phyloP scores from a whole-genome alignment of 1,284 basidiomycete species.

The Phellinidium pouzarii region DNA sequence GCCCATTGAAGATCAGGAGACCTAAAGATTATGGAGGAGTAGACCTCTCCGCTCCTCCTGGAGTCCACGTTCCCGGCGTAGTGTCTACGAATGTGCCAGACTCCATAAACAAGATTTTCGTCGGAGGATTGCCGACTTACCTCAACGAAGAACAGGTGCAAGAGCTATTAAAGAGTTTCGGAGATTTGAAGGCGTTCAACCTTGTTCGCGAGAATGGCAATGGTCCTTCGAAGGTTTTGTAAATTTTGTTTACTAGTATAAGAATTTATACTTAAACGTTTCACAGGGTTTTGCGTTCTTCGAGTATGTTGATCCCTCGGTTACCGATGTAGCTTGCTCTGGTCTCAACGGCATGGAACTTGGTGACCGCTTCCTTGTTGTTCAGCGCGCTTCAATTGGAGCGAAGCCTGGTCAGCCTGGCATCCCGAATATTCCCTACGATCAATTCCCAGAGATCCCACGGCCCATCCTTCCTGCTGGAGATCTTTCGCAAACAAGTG shows the following conservation, averaged over 20 bases:
- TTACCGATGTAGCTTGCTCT: constrained; percentile 95
- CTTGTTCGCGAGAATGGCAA: constrained; percentile 91
- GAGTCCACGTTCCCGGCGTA: constrained; percentile 84
- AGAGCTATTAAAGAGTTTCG: constrained; percentile 95
- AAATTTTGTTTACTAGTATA: neutral
- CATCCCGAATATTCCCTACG: constrained; percentile 54
- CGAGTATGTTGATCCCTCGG: constrained; percentile 86
- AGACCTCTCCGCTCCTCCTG: constrained; percentile 52
- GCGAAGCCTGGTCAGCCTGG: constrained; percentile 69
- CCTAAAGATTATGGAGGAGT: constrained; percentile 92
- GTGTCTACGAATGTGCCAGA: constrained; percentile 97
- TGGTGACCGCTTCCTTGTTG: constrained; percentile 93
- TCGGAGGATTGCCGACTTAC: constrained; percentile 93
- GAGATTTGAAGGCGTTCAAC: constrained; percentile 96
- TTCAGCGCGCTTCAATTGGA: constrained; percentile 93
- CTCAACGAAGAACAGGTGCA: constrained; percentile 97
- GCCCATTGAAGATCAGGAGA: constrained; percentile 89
- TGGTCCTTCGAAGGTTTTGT: constrained; percentile 75
- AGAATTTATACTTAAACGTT: neutral
- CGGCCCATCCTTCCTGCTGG: constrained; percentile 80
- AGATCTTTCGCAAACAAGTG: constrained; percentile 49
- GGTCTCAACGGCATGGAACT: constrained; percentile 97
- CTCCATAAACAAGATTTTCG: constrained; percentile 96
- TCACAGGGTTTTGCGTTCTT: constrained; percentile 94
- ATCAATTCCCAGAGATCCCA: constrained; percentile 68